A percentile compares a stretch with the other conserved stretches of the same genome.
phyloP scores from a whole-genome alignment of 495 filamentous ascomycete genomes.

The Aspergillus ellipticus region DNA sequence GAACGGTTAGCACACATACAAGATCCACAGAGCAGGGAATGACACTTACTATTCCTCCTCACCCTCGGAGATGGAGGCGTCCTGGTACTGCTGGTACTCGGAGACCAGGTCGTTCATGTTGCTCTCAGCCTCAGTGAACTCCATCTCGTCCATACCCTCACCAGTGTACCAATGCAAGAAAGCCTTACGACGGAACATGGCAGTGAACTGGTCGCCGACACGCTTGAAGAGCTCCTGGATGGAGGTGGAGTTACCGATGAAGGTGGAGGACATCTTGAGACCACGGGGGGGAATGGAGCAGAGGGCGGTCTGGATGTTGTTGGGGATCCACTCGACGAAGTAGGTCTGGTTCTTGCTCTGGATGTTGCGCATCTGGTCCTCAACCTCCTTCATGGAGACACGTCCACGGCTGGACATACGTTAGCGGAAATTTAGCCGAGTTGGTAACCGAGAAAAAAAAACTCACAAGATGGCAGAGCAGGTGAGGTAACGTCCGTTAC shows the following conservation, averaged over 20 bases:
- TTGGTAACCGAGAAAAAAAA: background rate
- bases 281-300: conserved; percentile 98
- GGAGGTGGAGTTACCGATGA: conserved; percentile 98
- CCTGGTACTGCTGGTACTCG: conserved; percentile 99
- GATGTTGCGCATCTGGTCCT: conserved; percentile 99
- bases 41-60: conserved; percentile 63
- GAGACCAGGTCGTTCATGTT: conserved; percentile 99
- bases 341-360: conserved; percentile 99
- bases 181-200: conserved; percentile 99
- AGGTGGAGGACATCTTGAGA: conserved; percentile 99
- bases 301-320: conserved; percentile 99
- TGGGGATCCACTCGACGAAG: conserved; percentile 99
- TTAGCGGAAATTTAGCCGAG: too few relatives aligned
- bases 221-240: conserved; percentile 99
- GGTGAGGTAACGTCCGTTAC: conserved; percentile 98
- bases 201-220: conserved; percentile 98
- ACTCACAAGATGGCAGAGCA: conserved; percentile 94
- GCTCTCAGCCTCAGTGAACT: conserved; percentile 99
- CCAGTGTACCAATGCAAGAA: conserved; percentile 99
- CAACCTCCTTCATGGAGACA: conserved; percentile 99
- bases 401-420: conserved; percentile 74
- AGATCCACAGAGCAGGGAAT: background rate
- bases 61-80: conserved; percentile 78
- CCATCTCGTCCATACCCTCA: conserved; percentile 99
- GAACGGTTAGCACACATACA: conserved; percentile 13